Percentiles rank a stretch among this genome's conserved stretches.
phyloP scores from a whole-genome alignment of 768 basidiomycete species.

The Boletus sp. region DNA sequence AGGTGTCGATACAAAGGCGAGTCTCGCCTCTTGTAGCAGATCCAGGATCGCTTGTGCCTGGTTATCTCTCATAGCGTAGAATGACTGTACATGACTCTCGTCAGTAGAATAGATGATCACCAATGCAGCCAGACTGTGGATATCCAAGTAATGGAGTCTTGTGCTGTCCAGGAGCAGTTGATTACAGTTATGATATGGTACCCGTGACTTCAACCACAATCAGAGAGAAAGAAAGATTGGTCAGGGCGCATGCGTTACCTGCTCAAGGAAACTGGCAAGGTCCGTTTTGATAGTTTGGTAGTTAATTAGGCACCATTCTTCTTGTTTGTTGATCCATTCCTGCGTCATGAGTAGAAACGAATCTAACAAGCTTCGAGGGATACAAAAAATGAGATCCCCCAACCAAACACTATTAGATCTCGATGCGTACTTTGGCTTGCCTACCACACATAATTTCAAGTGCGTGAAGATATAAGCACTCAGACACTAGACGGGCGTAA shows the following conservation, averaged over 20 bases:
- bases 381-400: background rate
- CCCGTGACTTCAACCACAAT: slow-evolving; percentile 13
- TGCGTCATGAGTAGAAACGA: slow-evolving; percentile 12
- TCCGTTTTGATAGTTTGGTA: slow-evolving; percentile 16
- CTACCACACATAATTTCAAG: slow-evolving; percentile 20
- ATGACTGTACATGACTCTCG: slow-evolving; percentile 10
- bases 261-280: slow-evolving; percentile 12
- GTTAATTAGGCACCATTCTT: slow-evolving; percentile 26
- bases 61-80: slow-evolving; percentile 20
- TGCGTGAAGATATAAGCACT: slow-evolving; percentile 25
- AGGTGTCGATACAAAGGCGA: background rate
- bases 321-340: slow-evolving; percentile 19
- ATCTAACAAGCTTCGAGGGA: slow-evolving; percentile 13
- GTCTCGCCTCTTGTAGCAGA: slow-evolving; percentile 24
- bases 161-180: slow-evolving; percentile 4
- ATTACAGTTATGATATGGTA: slow-evolving; percentile 21
- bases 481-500: slow-evolving; percentile 14
- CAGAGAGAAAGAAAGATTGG: background rate
- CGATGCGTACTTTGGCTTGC: slow-evolving; percentile 12
- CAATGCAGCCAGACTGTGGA: slow-evolving; percentile 24
- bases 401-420: background rate
- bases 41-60: slow-evolving; percentile 26
- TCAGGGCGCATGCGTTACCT: background rate
- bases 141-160: slow-evolving; percentile 20
- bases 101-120: slow-evolving; percentile 20